Base-by-base conservation (phyloP, 2,329 filamentous ascomycete genomes). In the Scortechinia acanthostroma region DNA sequence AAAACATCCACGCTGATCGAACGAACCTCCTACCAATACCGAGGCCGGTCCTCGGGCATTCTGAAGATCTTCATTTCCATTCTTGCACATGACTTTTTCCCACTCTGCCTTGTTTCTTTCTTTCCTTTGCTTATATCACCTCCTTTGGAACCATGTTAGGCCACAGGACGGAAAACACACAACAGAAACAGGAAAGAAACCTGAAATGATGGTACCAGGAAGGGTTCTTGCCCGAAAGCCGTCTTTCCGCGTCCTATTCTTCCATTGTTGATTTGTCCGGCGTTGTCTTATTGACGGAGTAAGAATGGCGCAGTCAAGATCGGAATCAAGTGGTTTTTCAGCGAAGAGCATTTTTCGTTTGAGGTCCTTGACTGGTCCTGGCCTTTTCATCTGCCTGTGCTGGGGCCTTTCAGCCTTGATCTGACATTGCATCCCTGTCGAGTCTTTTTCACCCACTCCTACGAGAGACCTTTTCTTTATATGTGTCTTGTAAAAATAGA, bases 41-140 rank as follows among this genome's bases (percentile, higher is more conserved):
- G 55, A 59, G 58, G 59, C 59, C 56, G 59, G 59, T 53, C 59
- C 58, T 62, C 58, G 51, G 55, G 51, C 53, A 49, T 52, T 52
- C 50, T 50, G 51, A 45, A 44, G 48, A 54, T 49, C 47, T 57
- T 55, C 45, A 46, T 50, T 60, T 58, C 53, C 50, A 30, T 55
- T 56, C 54, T 59, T 62, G 59, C 59, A 62, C 59, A 62, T 62
- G 57, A 58, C 59, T 54, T 51, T 47, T 47, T 20, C 17, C 21
- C 14, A 15, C 40, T 42, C 17, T 17, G 28, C 17, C 13, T 13
- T n/a, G 16, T 40, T 17, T 30, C 20, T 43, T 43, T 13, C 16
- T 42, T 21, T 45, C n/a, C 42, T 16, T 33, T 16, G 17, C 19
- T 16, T 4, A 16, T 25, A 46, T 17, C 48, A 47, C 46, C 42